These are phyloP conservation scores for Ascochyta lentis DNA, from an alignment of 2,329 filamentous ascomycete genomes.

Conservation along the genomic window DNA sequence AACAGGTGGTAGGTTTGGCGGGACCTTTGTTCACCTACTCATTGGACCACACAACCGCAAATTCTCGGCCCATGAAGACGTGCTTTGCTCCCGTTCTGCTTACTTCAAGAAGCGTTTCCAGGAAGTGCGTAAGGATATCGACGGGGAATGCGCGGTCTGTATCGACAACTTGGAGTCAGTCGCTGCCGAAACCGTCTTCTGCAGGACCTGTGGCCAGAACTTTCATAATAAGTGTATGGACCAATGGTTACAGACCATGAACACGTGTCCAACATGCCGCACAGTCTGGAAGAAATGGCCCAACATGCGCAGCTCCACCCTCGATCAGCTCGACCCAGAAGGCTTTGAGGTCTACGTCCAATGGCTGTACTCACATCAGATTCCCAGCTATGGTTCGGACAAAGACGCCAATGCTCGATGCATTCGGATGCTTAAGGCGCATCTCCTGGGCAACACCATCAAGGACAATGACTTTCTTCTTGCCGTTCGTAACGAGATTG, in stretches of 20 bases:
- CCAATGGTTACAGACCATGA: background rate
- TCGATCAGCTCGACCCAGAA: conserved; percentile 4
- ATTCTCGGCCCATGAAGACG: conserved; percentile 4
- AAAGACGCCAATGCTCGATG: background rate
- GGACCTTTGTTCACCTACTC: background rate
- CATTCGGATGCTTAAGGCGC: conserved; percentile 3
- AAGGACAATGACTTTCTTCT: background rate
- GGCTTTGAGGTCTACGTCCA: conserved; percentile 9
- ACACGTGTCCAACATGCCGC: background rate
- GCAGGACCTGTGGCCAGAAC: background rate
- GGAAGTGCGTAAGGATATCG: background rate
- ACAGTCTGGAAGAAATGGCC: background rate
- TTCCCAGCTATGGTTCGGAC: background rate
- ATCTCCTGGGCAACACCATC: background rate
- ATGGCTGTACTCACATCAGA: background rate
- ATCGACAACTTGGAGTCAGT: background rate
- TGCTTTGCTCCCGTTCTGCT: background rate
- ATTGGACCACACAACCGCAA: conserved; percentile 2
- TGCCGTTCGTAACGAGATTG: background rate
- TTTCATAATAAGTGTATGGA: conserved; percentile 1
- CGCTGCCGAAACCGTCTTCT: background rate
- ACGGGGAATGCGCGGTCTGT: background rate
- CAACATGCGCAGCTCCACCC: background rate
- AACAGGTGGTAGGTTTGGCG: background rate
- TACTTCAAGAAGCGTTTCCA: conserved; percentile 2